A percentile compares a stretch with the other conserved stretches of the same genome.
phyloP scores from a whole-genome alignment of 257 asterid genomes.

The Jasminum sambac region DNA sequence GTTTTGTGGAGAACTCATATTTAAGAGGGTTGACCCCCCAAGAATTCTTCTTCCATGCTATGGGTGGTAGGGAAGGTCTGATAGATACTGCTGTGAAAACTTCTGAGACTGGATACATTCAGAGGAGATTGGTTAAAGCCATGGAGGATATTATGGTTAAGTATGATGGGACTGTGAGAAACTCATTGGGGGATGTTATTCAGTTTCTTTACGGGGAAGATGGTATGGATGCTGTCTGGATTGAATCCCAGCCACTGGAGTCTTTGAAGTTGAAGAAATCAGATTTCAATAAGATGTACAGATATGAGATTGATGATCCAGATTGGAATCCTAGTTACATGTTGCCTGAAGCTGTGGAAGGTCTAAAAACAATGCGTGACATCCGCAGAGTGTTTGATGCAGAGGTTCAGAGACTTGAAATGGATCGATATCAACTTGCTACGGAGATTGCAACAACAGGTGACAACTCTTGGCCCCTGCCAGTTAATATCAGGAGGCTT shows the following conservation, averaged over 20 bases:
- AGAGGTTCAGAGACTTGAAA: conserved; percentile 91
- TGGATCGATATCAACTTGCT: conserved; percentile 86
- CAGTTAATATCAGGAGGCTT: conserved; percentile 91
- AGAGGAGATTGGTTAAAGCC: conserved; percentile 96
- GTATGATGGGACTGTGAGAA: conserved; percentile 98
- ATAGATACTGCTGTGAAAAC: conserved; percentile 99
- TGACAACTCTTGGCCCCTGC: conserved; percentile 91
- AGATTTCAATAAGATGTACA: conserved; percentile 66
- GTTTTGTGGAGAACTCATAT: conserved; percentile 98
- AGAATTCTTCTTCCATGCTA: conserved; percentile 98
- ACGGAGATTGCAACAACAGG: conserved; percentile 93
- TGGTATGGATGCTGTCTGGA: conserved; percentile 99
- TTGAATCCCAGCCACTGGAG: conserved; percentile 89
- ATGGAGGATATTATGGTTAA: conserved; percentile 99
- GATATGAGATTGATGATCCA: conserved; percentile 78
- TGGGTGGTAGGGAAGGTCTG: conserved; percentile 99
- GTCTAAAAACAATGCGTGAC: conserved; percentile 81
- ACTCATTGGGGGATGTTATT: conserved; percentile 96
- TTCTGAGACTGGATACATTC: conserved; percentile 98
- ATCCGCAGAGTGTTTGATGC: conserved; percentile 98
- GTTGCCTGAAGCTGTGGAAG: conserved; percentile 87
- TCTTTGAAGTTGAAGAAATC: conserved; percentile 80
- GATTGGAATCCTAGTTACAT: conserved; percentile 91
- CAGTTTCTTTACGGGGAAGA: conserved; percentile 99
- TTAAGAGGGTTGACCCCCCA: conserved; percentile 96